These are phyloP conservation scores for Acorus gramineus DNA, from an alignment of 106 monocot genomes.

Conservation along the genomic window DNA sequence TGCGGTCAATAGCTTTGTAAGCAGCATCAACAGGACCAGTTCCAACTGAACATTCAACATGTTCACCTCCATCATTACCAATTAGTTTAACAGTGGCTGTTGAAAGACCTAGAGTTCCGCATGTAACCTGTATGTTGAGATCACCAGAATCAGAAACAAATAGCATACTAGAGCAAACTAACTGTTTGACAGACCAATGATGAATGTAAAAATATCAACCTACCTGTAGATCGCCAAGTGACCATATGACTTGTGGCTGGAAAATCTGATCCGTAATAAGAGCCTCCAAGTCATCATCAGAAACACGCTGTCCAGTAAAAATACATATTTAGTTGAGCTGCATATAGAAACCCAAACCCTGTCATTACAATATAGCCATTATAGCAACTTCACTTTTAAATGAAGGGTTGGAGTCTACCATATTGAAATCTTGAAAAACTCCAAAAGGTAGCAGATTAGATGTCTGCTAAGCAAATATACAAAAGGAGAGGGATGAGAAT, in stretches of 20 bases:
- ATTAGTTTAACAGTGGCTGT: slow-evolving; percentile 87
- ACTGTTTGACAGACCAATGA: background rate
- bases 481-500: too few relatives aligned
- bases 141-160: background rate
- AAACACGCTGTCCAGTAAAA: slow-evolving; percentile 34
- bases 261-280: slow-evolving; percentile 73
- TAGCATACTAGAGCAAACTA: background rate
- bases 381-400: background rate
- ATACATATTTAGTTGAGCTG: too few relatives aligned
- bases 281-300: slow-evolving; percentile 90
- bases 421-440: too few relatives aligned
- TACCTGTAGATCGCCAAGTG: slow-evolving; percentile 83
- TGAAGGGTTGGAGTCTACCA: background rate
- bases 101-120: slow-evolving; percentile 75
- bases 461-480: too few relatives aligned
- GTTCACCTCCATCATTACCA: slow-evolving; percentile 50
- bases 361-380: too few relatives aligned
- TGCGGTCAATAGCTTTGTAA: slow-evolving; percentile 81
- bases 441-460: too few relatives aligned
- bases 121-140: slow-evolving; percentile 43
- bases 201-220: background rate
- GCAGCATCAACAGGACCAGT: slow-evolving; percentile 89
- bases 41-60: slow-evolving; percentile 64
- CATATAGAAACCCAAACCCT: too few relatives aligned
- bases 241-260: slow-evolving; percentile 76